Evolutionary conservation across 768 basidiomycete genomes (phyloP), one percentile per base, ranked within the genome.

Genomic region (Lanmaoa pseudosensibilis): DNA sequence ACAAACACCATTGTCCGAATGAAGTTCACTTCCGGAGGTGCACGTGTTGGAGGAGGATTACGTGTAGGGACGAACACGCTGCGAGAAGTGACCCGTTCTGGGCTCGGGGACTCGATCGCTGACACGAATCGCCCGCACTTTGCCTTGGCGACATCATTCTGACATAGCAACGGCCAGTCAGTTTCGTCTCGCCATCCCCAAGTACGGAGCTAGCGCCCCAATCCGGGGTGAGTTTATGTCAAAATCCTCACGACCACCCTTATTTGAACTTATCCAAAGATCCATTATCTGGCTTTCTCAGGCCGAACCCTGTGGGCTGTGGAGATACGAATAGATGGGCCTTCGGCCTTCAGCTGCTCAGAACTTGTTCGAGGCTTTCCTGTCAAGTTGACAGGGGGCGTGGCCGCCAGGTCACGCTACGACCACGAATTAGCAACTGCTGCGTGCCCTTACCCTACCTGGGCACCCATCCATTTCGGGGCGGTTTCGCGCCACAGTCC

Each of bases 371-470:
- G 56, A 41, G 21, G 36, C 41, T 52, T 60, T 66, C 65, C 62
- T 63, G 62, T 69, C 53, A 57, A 21, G 58, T 46, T 39, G 58
- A 58, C 55, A 52, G 56, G 61, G 52, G 62, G 46, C 59, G 50
- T 68, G 62, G 48, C 57, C 48, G 46, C 43, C 54, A 45, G 49
- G 43, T 51, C 56, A 55, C 50, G 59, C 54, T 58, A 46, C 58
- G 57, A 33, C 49, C 55, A 53, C 66, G 52, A 57, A 61, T 56
- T 37, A 46, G 46, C 45, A 30, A 36, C 49, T 57, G 57, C 60
- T 61, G 66, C 61, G 50, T 70, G 58, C 63, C 72, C 72, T 72
- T 68, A 25, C 52, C 66, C 68, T 62, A 55, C 56, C 53, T 51
- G 56, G 60, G 54, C 58, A 61, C 34, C 50, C 57, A 61, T 61